A percentile compares a stretch with the other conserved stretches of the same genome.
Evolutionary conservation across 2,329 filamentous ascomycete genomes (phyloP).

Genomic region (Saccharata proteae): DNA sequence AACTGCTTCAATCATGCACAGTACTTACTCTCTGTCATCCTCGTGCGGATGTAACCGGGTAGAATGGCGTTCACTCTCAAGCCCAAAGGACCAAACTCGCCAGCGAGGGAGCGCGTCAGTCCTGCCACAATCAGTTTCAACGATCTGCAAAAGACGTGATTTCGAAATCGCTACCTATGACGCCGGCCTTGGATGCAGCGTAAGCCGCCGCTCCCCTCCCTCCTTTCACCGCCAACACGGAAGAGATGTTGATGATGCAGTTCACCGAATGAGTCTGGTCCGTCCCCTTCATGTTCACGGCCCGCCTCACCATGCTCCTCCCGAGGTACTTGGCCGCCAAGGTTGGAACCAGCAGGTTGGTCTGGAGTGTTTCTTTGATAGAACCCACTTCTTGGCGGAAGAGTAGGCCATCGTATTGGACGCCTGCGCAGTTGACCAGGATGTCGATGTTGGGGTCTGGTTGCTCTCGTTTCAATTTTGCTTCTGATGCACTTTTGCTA

Average conservation of each 20-base stretch:
- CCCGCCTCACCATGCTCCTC: conserved; percentile 31
- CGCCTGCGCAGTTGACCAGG: conserved; percentile 70
- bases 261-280: conserved; percentile 3
- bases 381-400: conserved; percentile 38
- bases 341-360: conserved; percentile 59
- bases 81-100: conserved; percentile 46
- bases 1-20: too few species aligned
- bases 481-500: too few species aligned
- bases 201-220: conserved; percentile 62
- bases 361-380: conserved; percentile 49
- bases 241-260: conserved; percentile 74
- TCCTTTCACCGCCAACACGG: conserved; percentile 57
- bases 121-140: conserved; percentile 30
- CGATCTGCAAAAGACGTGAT: conserved; percentile 10
- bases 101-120: conserved; percentile 55
- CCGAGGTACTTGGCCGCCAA: conserved; percentile 44
- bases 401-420: conserved; percentile 55
- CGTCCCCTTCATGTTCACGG: conserved; percentile 8
- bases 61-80: conserved; percentile 71
- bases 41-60: conserved; percentile 71
- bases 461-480: too few species aligned
- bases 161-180: too few species aligned
- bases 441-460: conserved; percentile 25
- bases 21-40: conserved; percentile 60
- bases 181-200: conserved; percentile 67